Conservation (phyloP, 768 basidiomycete species). For the Rhizopogon roseolus region DNA sequence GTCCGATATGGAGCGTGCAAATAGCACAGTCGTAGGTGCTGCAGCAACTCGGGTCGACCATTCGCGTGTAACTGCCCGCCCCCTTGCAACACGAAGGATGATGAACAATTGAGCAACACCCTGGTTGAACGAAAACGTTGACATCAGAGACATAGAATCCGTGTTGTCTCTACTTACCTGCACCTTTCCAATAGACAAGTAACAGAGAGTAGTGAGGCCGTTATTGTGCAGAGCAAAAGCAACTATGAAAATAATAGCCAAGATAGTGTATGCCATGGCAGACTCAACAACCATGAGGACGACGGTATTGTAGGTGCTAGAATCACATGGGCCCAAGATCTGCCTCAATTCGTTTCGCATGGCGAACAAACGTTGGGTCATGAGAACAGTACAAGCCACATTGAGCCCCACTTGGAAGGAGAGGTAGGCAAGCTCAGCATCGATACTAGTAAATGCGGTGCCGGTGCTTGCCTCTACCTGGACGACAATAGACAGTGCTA, state of each 20-base stretch:
- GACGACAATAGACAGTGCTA: conserved; percentile 14
- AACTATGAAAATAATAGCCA: conserved; percentile 27
- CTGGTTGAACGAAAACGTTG: conserved; percentile 10
- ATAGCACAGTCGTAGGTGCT: background rate
- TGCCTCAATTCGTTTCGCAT: conserved; percentile 11
- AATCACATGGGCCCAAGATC: conserved; percentile 10
- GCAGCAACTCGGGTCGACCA: background rate
- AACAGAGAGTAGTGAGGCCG: conserved; percentile 25
- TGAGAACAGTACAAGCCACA: conserved; percentile 25
- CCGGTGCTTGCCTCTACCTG: conserved; percentile 6
- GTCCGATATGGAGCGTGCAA: background rate
- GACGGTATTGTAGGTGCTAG: conserved; percentile 21
- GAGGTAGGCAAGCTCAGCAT: conserved; percentile 22
- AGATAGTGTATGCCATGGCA: conserved; percentile 22
- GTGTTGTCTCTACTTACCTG: conserved; percentile 15
- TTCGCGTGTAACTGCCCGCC: conserved; percentile 14
- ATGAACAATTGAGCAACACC: conserved; percentile 31
- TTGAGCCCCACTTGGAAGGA: conserved; percentile 25
- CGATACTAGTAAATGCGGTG: conserved; percentile 13
- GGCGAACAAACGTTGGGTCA: conserved; percentile 22
- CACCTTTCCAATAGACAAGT: conserved; percentile 26
- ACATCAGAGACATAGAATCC: background rate
- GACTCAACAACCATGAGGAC: conserved; percentile 32
- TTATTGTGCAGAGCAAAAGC: conserved; percentile 20
- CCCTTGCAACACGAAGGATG: conserved; percentile 29